These are phyloP conservation scores for Sclerotinia trifoliorum DNA, from an alignment of 2,329 filamentous ascomycete genomes.

Conservation along the genomic window DNA sequence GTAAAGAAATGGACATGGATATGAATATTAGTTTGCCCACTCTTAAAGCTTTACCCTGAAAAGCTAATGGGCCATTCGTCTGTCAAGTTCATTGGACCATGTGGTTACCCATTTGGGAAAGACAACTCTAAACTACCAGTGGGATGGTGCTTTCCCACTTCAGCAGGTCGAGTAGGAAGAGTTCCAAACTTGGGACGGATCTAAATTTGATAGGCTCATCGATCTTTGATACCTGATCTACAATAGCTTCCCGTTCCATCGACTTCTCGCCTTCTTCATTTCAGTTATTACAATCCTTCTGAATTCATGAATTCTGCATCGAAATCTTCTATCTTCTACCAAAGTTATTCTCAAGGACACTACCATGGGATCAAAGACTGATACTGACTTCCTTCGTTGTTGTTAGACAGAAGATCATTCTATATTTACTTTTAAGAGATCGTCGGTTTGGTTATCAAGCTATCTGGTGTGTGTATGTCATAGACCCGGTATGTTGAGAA, in stretches of 20 bases:
- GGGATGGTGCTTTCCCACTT: conserved; percentile 5
- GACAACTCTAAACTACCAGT: neutral
- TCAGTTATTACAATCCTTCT: neutral
- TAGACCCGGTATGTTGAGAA: neutral
- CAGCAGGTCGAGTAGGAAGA: neutral
- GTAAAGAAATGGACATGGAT: too few species aligned
- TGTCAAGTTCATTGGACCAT: neutral
- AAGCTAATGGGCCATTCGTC: neutral
- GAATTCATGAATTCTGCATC: neutral
- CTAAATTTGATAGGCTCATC: neutral
- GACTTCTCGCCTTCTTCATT: neutral
- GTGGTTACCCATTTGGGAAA: conserved; percentile 1
- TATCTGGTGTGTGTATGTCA: neutral
- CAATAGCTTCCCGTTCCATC: neutral
- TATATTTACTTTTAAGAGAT: neutral
- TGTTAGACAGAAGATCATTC: neutral
- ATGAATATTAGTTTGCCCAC: neutral
- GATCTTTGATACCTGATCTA: neutral
- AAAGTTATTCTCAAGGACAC: neutral
- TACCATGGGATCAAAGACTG: neutral
- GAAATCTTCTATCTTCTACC: neutral
- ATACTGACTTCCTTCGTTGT: neutral
- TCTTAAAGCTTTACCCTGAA: neutral
- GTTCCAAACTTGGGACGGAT: neutral
- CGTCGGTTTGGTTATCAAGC: neutral